Percentiles rank a stretch among this genome's conserved stretches.
These are phyloP conservation scores for Syncephalastrum racemosum DNA, from an alignment of 371 early-diverging fungal genomes.

Conservation along the genomic window DNA sequence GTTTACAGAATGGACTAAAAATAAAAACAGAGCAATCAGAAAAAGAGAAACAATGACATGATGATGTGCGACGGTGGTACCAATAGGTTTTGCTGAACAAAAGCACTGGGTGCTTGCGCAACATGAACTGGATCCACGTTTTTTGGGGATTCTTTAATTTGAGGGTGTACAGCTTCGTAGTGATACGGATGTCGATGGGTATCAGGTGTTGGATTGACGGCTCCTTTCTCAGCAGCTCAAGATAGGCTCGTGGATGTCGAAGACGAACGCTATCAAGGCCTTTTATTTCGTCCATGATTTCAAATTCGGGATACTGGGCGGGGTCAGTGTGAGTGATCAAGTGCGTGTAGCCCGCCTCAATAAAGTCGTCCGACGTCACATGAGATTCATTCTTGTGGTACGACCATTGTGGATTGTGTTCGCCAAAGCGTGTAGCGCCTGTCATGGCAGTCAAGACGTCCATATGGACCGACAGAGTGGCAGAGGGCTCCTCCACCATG, in stretches of 20 bases:
- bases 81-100: slow-evolving; percentile 67
- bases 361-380: slow-evolving; percentile 41
- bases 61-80: slow-evolving; percentile 21
- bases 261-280: slow-evolving; percentile 29
- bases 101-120: slow-evolving; percentile 50
- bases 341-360: slow-evolving; percentile 63
- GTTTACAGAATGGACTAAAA: slow-evolving; percentile 47
- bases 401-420: slow-evolving; percentile 46
- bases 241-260: slow-evolving; percentile 12
- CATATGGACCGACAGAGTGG: slow-evolving; percentile 66
- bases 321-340: slow-evolving; percentile 59
- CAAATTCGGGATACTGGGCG: slow-evolving; percentile 37
- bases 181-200: slow-evolving; percentile 21
- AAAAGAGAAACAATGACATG: background rate
- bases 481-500: slow-evolving; percentile 30
- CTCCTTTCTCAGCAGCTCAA: slow-evolving; percentile 6
- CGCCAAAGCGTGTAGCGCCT: slow-evolving; percentile 81
- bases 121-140: slow-evolving; percentile 35
- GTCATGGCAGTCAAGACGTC: slow-evolving; percentile 85
- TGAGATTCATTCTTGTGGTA: slow-evolving; percentile 71
- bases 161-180: slow-evolving; percentile 36
- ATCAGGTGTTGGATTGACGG: slow-evolving; percentile 1
- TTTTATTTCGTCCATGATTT: slow-evolving; percentile 32
- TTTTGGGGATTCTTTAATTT: slow-evolving; percentile 29
- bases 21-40: background rate